Base-by-base conservation (phyloP, 2,329 filamentous ascomycete genomes). In the Metarhizium anisopliae region DNA sequence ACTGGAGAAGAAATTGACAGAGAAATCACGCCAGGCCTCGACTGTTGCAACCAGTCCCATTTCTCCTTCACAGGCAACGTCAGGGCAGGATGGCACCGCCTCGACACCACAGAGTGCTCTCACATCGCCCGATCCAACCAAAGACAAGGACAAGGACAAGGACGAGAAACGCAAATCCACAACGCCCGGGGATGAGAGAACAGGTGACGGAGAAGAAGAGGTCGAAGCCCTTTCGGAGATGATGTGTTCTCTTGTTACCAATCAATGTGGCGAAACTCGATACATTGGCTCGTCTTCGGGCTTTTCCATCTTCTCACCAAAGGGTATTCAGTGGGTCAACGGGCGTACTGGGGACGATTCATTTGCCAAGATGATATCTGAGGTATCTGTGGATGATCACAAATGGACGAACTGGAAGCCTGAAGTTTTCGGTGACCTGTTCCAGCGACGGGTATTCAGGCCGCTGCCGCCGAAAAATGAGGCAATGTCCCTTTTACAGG, bases 201-300 rank as follows among this genome's bases (percentile, higher is more conserved):
- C 74, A 60, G 76, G 74, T 14, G 29, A 58, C 20, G 81, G 40
- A 1, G 59, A 84, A 62, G 79, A 86, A 61, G 88, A 95, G 64
- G 89, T 95, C 1, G 92, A 95, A 68, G 86, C 85, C 2, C 73
- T 99, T 56, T 96, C 93, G 1, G 94, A 99, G 73, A 94, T 96
- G 87, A 97, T 99, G 94, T 97, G 93, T 71, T 96, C 92, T 2
- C 75, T 99, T 36, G 92, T 99, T 35, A 97, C 93, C 1, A 97
- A 96, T 67, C 91, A 93, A 63, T 88, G 84, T 59, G 94, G 94
- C 55, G 94, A 99, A 75, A 96, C 93, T 7, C 82, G 94, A 71
- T 99, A 96, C 68, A 95, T 97, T 63, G 94, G 90, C 92, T 96
- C 92, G 0, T 97, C 93, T 0, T 99, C 94, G 2, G 94, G 94